These are phyloP conservation scores for Theobroma cacao DNA, from an alignment of 345 rosid species.

Conservation along the genomic window DNA sequence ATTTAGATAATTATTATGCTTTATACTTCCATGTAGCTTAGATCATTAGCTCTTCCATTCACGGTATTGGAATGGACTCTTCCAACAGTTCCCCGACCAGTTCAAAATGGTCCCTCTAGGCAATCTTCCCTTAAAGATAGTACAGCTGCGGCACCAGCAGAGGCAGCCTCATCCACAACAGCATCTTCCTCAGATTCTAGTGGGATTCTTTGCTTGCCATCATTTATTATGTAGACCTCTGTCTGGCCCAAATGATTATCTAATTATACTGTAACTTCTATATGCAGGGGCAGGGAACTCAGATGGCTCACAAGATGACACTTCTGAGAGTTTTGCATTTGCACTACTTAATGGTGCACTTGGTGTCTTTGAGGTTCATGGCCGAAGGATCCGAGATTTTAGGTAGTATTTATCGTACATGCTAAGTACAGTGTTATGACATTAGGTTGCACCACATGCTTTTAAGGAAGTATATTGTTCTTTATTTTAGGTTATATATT, in stretches of 20 bases:
- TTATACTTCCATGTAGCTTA: constrained; percentile 79
- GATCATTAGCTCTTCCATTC: constrained; percentile 99
- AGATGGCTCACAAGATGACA: constrained; percentile 70
- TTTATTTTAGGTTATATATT: not conserved
- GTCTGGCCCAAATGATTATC: not conserved
- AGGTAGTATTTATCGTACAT: constrained; percentile 40
- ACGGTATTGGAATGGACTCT: constrained; percentile 99
- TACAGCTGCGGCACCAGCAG: constrained; percentile 43
- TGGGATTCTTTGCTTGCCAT: constrained; percentile 38
- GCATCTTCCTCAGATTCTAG: constrained; percentile 66
- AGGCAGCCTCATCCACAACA: constrained; percentile 37
- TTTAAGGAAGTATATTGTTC: not conserved
- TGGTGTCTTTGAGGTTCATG: constrained; percentile 98
- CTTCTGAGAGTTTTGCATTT: constrained; percentile 93
- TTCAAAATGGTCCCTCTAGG: constrained; percentile 52
- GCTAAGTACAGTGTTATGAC: not conserved
- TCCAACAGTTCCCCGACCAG: constrained; percentile 73
- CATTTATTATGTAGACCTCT: constrained; percentile 5
- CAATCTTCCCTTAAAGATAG: constrained; percentile 42
- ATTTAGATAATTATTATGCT: constrained; percentile 41
- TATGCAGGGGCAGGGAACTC: constrained; percentile 45
- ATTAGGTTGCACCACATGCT: not conserved
- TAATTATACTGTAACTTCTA: constrained; percentile 18
- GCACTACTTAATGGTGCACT: constrained; percentile 97
- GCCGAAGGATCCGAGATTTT: constrained; percentile 92